Evolutionary conservation across 495 filamentous ascomycete genomes (phyloP), one percentile per base, ranked within the genome.

Genomic region (Aspergillus panamensis): DNA sequence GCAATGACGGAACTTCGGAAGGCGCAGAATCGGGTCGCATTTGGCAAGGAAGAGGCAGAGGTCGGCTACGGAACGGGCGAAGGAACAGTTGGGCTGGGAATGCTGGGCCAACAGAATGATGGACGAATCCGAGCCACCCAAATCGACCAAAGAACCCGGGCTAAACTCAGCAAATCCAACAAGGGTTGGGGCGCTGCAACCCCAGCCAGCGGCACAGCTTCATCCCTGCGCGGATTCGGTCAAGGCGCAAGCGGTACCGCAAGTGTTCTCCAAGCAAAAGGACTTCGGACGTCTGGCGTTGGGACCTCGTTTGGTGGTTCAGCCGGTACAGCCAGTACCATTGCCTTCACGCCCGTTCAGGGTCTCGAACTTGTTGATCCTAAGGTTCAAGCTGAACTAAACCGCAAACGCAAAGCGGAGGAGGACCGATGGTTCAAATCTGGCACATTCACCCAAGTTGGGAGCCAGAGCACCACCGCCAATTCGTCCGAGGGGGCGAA

Each of bases 1-100:
- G 93, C 94, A 57, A 96, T 97, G 92, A 98, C 94, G 2, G 94
- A 98, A 55, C 77, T 98, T 31, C 88, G 92, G 55, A 97, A 97
- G 67, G 91, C 92, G 8, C 93, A 96, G 73, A 98, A 98, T 73
- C 84, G 94, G 20, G 87, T 98, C 81, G 91, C 88, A 0, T 98
- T 98, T 62, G 93, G 93, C 50, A 94, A 95, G 65, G 94, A 97
- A 65, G 94, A 98, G 70, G 84, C 87, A 60, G 94, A 98, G 72
- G 88, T 94, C 17, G 94, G 94, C 13, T 97, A 95, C 68, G 94
- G 92, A 13, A 83, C 83, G 9, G 89, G 93, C 30, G 91, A 96
- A 59, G 83, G 84, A 58, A 96, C 93, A 6, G 84, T 87, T 57
- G 94, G 94, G 25, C 71, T 98, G 62, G 94, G 94, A 51, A 97